Evolutionary conservation across 495 filamentous ascomycete species (phyloP).

Genomic region (Penicillium egyptiacum): DNA sequence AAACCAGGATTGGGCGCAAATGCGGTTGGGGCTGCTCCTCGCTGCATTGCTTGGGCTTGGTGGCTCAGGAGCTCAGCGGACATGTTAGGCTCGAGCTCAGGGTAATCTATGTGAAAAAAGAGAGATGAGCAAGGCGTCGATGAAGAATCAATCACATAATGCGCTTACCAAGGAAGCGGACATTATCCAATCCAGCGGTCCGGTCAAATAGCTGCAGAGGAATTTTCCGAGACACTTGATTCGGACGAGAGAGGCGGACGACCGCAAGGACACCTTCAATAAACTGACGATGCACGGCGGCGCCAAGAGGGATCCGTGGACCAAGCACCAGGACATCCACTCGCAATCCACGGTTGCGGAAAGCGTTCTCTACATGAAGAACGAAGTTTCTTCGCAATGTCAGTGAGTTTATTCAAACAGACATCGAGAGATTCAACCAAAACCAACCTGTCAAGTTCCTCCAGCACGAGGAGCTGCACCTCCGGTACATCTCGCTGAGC

Average conservation of each 20-base stretch:
- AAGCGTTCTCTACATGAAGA: constrained; percentile 73
- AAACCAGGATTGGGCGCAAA: constrained; percentile 48
- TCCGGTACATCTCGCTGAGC: constrained; percentile 80
- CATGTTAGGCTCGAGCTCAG: constrained; percentile 70
- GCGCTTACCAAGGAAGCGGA: constrained; percentile 69
- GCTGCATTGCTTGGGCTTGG: constrained; percentile 61
- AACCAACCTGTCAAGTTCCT: constrained; percentile 70
- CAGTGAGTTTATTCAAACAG: constrained; percentile 7
- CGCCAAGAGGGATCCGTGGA: constrained; percentile 72
- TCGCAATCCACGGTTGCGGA: constrained; percentile 66
- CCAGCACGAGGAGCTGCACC: constrained; percentile 80
- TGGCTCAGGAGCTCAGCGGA: constrained; percentile 78
- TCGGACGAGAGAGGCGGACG: constrained; percentile 64
- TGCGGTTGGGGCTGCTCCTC: constrained; percentile 42
- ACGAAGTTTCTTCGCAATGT: constrained; percentile 65
- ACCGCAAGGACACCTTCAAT: constrained; percentile 87
- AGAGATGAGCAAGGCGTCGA: constrained; percentile 5
- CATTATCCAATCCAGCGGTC: constrained; percentile 63
- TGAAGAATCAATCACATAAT: background rate
- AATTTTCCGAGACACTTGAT: constrained; percentile 69
- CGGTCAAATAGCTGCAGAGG: constrained; percentile 84
- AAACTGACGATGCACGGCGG: constrained; percentile 80
- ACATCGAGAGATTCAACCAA: constrained; percentile 30
- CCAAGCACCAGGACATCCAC: constrained; percentile 74
- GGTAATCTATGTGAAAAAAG: constrained; percentile 60